phyloP scores from a whole-genome alignment of 106 monocot genomes.

The Acorus gramineus region DNA sequence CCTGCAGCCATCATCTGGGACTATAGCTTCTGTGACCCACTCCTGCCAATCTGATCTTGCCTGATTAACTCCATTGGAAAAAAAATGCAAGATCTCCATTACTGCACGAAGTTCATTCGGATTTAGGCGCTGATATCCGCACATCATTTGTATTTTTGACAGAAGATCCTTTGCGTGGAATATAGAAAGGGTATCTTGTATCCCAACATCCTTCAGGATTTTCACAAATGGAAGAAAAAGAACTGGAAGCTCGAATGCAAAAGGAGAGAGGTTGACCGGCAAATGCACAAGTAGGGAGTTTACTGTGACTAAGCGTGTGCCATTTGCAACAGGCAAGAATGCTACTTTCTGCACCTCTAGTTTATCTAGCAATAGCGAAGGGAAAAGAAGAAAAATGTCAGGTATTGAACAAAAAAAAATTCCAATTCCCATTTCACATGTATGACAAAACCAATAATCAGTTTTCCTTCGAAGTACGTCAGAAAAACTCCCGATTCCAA shows the following conservation, averaged over 20 bases:
- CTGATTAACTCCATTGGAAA: constrained; percentile 44
- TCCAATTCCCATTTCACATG: too few species aligned
- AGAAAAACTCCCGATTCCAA: too few species aligned
- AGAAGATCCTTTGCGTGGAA: constrained; percentile 71
- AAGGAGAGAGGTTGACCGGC: constrained; percentile 80
- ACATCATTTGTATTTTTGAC: constrained; percentile 57
- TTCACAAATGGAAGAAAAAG: constrained; percentile 78
- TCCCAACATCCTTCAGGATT: constrained; percentile 78
- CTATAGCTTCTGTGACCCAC: constrained; percentile 44
- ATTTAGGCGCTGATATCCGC: constrained; percentile 90
- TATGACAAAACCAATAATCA: too few species aligned
- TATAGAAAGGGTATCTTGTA: constrained; percentile 67
- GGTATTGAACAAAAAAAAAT: background rate
- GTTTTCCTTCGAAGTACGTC: too few species aligned
- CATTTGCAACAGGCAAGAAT: constrained; percentile 97
- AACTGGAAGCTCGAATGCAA: constrained; percentile 88
- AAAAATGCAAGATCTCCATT: constrained; percentile 74
- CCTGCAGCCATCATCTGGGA: constrained; percentile 93
- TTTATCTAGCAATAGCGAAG: constrained; percentile 44
- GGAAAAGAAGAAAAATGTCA: constrained; percentile 1
- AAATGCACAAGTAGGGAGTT: constrained; percentile 79
- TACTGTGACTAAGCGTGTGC: constrained; percentile 76
- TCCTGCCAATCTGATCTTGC: constrained; percentile 22
- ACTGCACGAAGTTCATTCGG: constrained; percentile 99
- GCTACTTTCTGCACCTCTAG: constrained; percentile 58